Base-by-base conservation (phyloP, 257 asterid genomes). In the Ocimum tenuiflorum region DNA sequence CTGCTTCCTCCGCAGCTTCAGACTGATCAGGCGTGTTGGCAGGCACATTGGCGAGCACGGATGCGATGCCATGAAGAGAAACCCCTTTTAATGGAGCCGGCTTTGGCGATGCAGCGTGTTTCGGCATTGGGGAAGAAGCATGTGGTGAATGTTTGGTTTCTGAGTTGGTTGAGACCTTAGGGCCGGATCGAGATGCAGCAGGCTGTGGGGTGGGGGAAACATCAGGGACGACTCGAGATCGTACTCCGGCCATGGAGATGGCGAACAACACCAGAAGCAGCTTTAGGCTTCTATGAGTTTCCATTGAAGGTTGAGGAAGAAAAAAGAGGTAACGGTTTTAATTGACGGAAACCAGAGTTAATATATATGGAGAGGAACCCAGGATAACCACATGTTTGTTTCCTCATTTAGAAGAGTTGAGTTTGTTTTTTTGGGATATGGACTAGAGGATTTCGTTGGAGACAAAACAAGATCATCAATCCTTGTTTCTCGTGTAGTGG, bases 181-280 rank as follows among this genome's bases (percentile, higher is more conserved):
- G 47, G 63, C 11, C 7, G 22, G 3, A n/a, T 5, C 46, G 11
- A 18, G 57, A 7, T 5, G 48, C 17, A 17, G 2, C 15, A n/a
- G 74, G 73, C 43, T 47, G 49, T 8, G 39, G 50, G 65, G 29
- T 1, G 0, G 75, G 75, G 52, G 79, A 20, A 4, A 23, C 8
- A 0, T 24, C 45, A 3, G 76, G 60, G 42, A 73, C 4, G 33
- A 75, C 38, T 12, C 53, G 69, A 19, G 78, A 38, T 6, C 27
- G 6, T 15, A 71, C 57, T 4, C 47, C 36, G 48, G 15, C 17
- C 43, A 46, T 18, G 59, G 78, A 45, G 56, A 65, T 8, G 68
- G 36, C 41, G 8, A 77, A 48, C 57, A 53, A 31, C 75, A 60
- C 3, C 14, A 73, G 36, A 13, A 73, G 76, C 36, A 78, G 64